A percentile compares a stretch with the other conserved stretches of the same genome.
These are phyloP conservation scores for Mycosphaerella sp. DNA, from an alignment of 2,329 filamentous ascomycete species.

Conservation along the genomic window DNA sequence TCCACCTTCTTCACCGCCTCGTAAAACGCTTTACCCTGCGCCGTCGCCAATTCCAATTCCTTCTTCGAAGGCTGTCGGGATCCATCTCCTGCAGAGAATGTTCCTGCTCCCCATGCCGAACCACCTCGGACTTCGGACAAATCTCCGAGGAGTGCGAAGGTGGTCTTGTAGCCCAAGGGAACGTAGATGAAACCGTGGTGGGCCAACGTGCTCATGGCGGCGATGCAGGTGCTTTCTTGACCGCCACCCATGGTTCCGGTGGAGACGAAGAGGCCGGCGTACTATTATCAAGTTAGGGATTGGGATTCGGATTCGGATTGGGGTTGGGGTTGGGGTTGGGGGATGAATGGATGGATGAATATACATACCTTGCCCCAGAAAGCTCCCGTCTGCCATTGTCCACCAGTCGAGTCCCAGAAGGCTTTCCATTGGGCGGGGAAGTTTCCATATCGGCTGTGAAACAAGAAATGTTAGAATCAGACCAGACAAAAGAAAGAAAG, in stretches of 20 bases:
- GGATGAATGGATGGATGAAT: no score
- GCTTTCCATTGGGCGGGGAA: conserved; percentile 94
- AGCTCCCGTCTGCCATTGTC: conserved; percentile 70
- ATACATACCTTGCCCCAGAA: conserved; percentile 55
- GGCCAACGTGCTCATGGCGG: conserved; percentile 73
- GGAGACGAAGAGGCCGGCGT: conserved; percentile 83
- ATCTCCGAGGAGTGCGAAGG: conserved; percentile 64
- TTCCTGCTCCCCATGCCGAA: conserved; percentile 87
- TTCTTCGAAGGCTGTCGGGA: conserved; percentile 68
- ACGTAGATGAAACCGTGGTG: conserved; percentile 97
- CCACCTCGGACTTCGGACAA: conserved; percentile 78
- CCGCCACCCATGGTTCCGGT: conserved; percentile 81
- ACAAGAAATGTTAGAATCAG: no score
- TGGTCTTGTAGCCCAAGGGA: conserved; percentile 84
- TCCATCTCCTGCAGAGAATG: conserved; percentile 71
- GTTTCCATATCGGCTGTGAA: conserved; percentile 66
- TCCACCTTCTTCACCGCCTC: conserved; percentile 63
- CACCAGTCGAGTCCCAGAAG: conserved; percentile 73
- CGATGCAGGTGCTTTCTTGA: conserved; percentile 81
- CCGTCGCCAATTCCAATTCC: conserved; percentile 72
- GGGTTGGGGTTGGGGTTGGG: no score
- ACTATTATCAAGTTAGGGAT: conserved; percentile 32
- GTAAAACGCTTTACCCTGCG: conserved; percentile 84
- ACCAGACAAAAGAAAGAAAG: no score
- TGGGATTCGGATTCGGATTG: no score